These are phyloP conservation scores for Moesziomyces sp. DNA, from an alignment of 1,284 basidiomycete species.

Conservation along the genomic window DNA sequence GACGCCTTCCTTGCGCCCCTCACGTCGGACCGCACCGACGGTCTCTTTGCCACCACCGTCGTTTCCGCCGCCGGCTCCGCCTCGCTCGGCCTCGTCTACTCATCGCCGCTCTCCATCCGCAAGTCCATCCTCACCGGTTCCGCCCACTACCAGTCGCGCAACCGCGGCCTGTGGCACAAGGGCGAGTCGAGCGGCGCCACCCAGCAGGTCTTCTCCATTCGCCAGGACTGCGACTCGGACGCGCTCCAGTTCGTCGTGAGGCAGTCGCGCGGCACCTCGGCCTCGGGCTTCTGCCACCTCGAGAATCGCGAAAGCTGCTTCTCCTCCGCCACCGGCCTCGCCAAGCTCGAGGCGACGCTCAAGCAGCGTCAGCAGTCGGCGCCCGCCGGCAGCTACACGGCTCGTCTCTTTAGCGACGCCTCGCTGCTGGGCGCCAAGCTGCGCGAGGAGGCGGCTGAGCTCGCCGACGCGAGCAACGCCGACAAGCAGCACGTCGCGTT, in stretches of 20 bases:
- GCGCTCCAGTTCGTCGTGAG: slow-evolving; percentile 90
- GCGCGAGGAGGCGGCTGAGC: slow-evolving; percentile 97
- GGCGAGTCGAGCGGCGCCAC: slow-evolving; percentile 95
- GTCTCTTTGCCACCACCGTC: slow-evolving; percentile 91
- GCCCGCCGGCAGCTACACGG: slow-evolving; percentile 92
- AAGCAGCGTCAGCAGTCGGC: slow-evolving; percentile 79
- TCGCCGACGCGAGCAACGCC: slow-evolving; percentile 83
- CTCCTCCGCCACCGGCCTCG: slow-evolving; percentile 77
- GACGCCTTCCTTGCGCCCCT: slow-evolving; percentile 72
- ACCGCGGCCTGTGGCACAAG: slow-evolving; percentile 93
- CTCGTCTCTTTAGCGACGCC: slow-evolving; percentile 84
- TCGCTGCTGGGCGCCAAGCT: slow-evolving; percentile 89
- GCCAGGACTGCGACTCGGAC: slow-evolving; percentile 92
- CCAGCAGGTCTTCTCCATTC: slow-evolving; percentile 85
- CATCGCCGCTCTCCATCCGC: slow-evolving; percentile 86
- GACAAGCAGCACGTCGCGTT: slow-evolving; percentile 83
- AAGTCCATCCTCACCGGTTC: slow-evolving; percentile 88
- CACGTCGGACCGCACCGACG: slow-evolving; percentile 87
- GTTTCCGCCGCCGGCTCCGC: slow-evolving; percentile 72
- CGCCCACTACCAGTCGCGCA: slow-evolving; percentile 93
- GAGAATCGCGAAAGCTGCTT: slow-evolving; percentile 79
- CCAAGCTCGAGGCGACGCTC: slow-evolving; percentile 84
- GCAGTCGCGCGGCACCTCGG: slow-evolving; percentile 76
- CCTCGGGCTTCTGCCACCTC: slow-evolving; percentile 85
- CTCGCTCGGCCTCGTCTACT: slow-evolving; percentile 93